Evolutionary conservation across 140 eudicot species (phyloP).

Genomic region (Ambrosia hybrid): DNA sequence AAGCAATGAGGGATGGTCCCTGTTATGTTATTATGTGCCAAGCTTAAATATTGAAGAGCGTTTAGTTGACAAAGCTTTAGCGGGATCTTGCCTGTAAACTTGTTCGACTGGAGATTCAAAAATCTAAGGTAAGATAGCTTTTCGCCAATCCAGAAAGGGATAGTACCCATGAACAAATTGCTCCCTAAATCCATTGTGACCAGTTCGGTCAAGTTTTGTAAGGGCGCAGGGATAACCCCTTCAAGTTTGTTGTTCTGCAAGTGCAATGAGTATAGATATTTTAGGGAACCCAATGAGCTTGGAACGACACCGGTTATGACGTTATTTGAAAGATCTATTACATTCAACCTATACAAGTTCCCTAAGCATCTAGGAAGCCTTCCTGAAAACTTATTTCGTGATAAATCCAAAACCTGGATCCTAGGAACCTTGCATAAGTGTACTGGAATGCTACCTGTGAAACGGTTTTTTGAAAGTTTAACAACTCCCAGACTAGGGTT

Average conservation of each 20-base stretch:
- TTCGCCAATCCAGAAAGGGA: slow-evolving; percentile 9
- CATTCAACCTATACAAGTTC: not conserved
- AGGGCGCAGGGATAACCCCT: not conserved
- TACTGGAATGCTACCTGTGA: not conserved
- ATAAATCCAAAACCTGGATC: not conserved
- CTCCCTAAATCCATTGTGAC: slow-evolving; percentile 19
- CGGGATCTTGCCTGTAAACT: not conserved
- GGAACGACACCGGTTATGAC: not conserved
- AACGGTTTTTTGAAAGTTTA: not conserved
- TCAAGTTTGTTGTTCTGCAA: not conserved
- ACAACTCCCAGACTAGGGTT: not conserved
- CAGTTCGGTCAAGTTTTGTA: not conserved
- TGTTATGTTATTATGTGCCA: slow-evolving; percentile 2
- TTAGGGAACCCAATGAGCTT: not conserved
- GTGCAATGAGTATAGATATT: not conserved
- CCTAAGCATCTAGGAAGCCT: slow-evolving; percentile 5
- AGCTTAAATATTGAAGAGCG: not conserved
- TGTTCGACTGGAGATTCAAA: slow-evolving; percentile 4
- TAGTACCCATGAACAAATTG: not conserved
- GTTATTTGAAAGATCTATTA: not conserved
- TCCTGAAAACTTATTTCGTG: slow-evolving; percentile 8
- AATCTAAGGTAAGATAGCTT: not conserved
- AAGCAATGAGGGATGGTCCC: slow-evolving; percentile 9
- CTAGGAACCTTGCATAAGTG: not conserved
- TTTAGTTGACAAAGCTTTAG: slow-evolving; percentile 6